A percentile compares a stretch with the other conserved stretches of the same genome.
phyloP scores from a whole-genome alignment of 306 rosid genomes.

The Prunus dulcis region DNA sequence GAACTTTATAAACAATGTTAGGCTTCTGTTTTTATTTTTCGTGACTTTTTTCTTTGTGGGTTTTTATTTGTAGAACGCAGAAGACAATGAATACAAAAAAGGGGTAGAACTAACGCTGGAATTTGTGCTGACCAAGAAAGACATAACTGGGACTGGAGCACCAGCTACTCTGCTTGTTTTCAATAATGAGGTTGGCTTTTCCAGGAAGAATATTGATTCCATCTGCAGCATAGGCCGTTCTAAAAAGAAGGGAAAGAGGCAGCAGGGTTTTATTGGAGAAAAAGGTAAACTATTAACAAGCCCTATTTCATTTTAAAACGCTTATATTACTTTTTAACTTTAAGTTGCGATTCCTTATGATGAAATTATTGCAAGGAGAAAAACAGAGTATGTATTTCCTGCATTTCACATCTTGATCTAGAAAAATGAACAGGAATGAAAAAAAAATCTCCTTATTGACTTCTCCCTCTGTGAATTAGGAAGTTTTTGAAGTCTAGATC shows the following conservation, averaged over 20 bases:
- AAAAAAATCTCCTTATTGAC: too few species aligned
- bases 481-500: neutral
- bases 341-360: too few species aligned
- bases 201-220: constrained; percentile 21
- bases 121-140: constrained; percentile 16
- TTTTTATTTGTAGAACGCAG: constrained; percentile 17
- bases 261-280: constrained; percentile 25
- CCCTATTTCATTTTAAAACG: too few species aligned
- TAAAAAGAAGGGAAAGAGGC: constrained; percentile 26
- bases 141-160: constrained; percentile 25
- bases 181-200: constrained; percentile 19
- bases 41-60: neutral
- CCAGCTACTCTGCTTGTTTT: constrained; percentile 20
- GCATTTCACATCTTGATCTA: too few species aligned
- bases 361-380: neutral
- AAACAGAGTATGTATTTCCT: too few species aligned
- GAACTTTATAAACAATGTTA: too few species aligned
- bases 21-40: neutral
- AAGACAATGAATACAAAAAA: constrained; percentile 14
- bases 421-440: too few species aligned
- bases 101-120: constrained; percentile 25
- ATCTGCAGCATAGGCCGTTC: constrained; percentile 26
- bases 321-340: too few species aligned
- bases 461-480: too few species aligned
- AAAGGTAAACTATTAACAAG: constrained; percentile 12